These are phyloP conservation scores for slime mould (Dictyostelium discoideum) DNA, from an alignment of 78 protist genomes.

Conservation along the genomic window dicty_2.7 NC_007090.3:761001-761500, in stretches of 20 bases:
- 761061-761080: neutral
- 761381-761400: neutral
- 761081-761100: neutral
- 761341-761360: neutral
- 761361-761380: neutral
- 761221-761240: neutral
- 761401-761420: neutral
- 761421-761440: neutral
- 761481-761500: neutral
- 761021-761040: neutral
- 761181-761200: neutral
- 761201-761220: neutral
- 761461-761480: neutral
- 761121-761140: neutral
- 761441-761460: neutral
- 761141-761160: neutral
- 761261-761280: neutral
- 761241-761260: neutral
- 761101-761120: neutral
- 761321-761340: neutral
- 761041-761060: neutral
- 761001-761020: neutral
- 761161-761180: neutral
- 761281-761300: neutral
- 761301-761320: constrained; percentile 9